A percentile compares a stretch with the other conserved stretches of the same genome.
Evolutionary conservation across 345 rosid species (phyloP).

Genomic region (Gossypium turneri): DNA sequence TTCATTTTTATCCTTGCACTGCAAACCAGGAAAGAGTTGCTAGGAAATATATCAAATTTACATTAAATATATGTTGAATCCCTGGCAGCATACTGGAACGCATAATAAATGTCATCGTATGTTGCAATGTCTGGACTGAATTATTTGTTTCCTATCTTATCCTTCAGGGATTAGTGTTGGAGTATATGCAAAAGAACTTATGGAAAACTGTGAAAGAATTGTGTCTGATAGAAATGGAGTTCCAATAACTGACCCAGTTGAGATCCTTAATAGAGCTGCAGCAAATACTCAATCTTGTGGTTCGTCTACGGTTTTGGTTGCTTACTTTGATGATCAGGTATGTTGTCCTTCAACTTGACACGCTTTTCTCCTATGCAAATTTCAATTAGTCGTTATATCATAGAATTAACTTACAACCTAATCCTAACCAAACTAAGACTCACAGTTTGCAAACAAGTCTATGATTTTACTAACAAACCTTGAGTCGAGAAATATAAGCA

Average conservation of each 20-base stretch:
- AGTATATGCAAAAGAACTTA: conserved; percentile 43
- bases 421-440: background rate
- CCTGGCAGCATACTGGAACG: background rate
- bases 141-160: conserved; percentile 9
- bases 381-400: background rate
- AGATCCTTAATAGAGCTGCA: conserved; percentile 49
- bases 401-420: background rate
- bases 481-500: background rate
- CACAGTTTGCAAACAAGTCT: background rate
- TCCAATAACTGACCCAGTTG: conserved; percentile 39
- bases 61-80: conserved; percentile 11
- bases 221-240: conserved; percentile 30
- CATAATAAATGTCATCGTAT: background rate
- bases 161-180: conserved; percentile 49
- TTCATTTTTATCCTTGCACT: background rate
- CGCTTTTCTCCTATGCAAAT: background rate
- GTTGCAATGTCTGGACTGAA: background rate
- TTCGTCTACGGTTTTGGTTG: conserved; percentile 62
- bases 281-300: conserved; percentile 49
- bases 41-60: background rate
- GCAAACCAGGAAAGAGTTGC: background rate
- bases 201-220: conserved; percentile 49
- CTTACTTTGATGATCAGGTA: conserved; percentile 64
- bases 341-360: background rate
- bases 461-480: background rate